A percentile compares a stretch with the other conserved stretches of the same genome.
Conservation (phyloP, 352 stramenopile species). For the Pythium chondricola region DNA sequence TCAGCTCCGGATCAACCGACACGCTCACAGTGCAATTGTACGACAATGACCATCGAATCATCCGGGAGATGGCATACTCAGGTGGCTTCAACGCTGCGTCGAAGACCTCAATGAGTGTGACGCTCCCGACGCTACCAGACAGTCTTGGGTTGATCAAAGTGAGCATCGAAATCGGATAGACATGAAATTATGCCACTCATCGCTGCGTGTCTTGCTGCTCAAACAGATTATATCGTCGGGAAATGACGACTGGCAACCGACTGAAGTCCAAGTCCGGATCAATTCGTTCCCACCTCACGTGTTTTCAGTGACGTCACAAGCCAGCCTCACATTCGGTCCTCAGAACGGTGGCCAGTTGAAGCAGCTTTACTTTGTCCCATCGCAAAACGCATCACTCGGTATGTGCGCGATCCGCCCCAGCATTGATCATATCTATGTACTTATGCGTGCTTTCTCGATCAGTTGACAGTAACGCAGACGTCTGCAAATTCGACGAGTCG, state of each 20-base stretch:
- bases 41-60: constrained; percentile 7
- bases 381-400: neutral
- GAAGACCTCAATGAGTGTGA: constrained; percentile 5
- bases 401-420: neutral
- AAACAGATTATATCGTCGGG: neutral
- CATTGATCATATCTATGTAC: constrained; percentile 1
- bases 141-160: constrained; percentile 16
- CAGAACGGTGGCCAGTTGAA: neutral
- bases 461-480: neutral
- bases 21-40: constrained; percentile 11
- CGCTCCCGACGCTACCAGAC: constrained; percentile 1
- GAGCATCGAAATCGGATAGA: neutral
- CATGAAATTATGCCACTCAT: neutral
- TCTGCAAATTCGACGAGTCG: constrained; percentile 3
- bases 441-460: neutral
- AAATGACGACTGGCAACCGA: constrained; percentile 10
- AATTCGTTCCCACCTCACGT: constrained; percentile 6
- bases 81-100: neutral
- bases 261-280: constrained; percentile 17
- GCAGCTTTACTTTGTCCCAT: constrained; percentile 6
- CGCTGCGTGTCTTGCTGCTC: neutral
- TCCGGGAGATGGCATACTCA: constrained; percentile 1
- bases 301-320: constrained; percentile 3
- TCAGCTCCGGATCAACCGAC: neutral
- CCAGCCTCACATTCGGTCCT: constrained; percentile 2